These are phyloP conservation scores for Tuber aestivum DNA, from an alignment of 495 filamentous ascomycete species.

Conservation along the genomic window DNA sequence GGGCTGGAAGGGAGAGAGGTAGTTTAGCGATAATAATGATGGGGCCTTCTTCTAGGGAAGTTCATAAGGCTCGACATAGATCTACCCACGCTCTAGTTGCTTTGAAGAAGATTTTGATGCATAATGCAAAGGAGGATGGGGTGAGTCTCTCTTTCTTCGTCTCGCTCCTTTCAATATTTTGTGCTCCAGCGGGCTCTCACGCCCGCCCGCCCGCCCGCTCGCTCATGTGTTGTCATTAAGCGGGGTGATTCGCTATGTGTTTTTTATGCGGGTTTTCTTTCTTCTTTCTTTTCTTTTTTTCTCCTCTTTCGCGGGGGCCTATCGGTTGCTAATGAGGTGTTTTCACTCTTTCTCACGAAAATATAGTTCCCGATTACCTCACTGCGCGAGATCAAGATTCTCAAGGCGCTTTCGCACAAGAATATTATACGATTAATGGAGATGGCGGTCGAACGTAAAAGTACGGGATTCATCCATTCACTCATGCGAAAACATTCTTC, in stretches of 20 bases:
- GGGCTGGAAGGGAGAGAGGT: conserved; percentile 10
- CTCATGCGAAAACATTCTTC: background rate
- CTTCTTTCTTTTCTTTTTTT: conserved; percentile 18
- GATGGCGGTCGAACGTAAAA: conserved; percentile 85
- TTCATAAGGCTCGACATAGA: conserved; percentile 78
- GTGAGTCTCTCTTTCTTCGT: conserved; percentile 46
- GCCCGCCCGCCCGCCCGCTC: background rate
- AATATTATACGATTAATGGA: conserved; percentile 87
- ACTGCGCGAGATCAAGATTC: conserved; percentile 83
- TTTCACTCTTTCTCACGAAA: conserved; percentile 1
- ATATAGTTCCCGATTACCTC: conserved; percentile 67
- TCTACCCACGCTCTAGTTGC: conserved; percentile 69
- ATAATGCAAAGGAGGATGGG: conserved; percentile 78
- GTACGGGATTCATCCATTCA: conserved; percentile 8
- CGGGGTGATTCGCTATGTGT: background rate
- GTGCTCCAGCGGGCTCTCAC: background rate
- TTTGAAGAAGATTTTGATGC: conserved; percentile 91
- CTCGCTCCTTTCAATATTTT: background rate
- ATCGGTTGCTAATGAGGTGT: conserved; percentile 20
- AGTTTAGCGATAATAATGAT: background rate
- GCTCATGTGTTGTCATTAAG: background rate
- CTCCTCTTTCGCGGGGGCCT: background rate
- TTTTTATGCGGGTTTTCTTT: conserved; percentile 10
- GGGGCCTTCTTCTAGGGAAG: conserved; percentile 57
- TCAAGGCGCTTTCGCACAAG: conserved; percentile 85